Conservation (phyloP, 306 rosid species). For the Castanea crenata region DNA sequence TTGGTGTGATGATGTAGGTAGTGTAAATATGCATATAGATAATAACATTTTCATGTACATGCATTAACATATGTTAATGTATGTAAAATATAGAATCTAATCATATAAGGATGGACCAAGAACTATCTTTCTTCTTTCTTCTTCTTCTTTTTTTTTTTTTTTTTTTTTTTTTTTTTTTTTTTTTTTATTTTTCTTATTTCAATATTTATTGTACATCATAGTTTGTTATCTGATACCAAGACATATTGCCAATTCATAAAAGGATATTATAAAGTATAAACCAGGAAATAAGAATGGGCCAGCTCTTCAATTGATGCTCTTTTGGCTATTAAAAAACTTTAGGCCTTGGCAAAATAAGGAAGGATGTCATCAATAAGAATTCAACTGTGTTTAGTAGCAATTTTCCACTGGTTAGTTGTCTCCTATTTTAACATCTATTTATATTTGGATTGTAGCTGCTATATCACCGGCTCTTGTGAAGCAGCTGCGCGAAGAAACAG, state of each 20-base stretch:
- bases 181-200: neutral
- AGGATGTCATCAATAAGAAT: neutral
- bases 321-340: neutral
- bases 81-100: too few relatives aligned
- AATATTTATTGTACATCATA: neutral
- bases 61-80: neutral
- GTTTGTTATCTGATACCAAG: neutral
- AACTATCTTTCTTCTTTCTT: neutral
- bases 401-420: neutral
- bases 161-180: neutral
- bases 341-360: neutral
- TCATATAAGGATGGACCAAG: too few relatives aligned
- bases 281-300: constrained; percentile 7
- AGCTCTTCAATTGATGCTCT: neutral
- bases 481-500: constrained; percentile 94
- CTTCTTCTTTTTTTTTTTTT: neutral
- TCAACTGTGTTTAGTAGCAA: neutral
- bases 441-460: constrained; percentile 48
- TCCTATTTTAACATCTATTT: constrained; percentile 13
- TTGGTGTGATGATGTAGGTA: neutral
- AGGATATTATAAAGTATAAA: constrained; percentile 27
- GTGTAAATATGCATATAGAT: neutral
- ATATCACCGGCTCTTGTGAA: constrained; percentile 90
- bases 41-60: neutral
- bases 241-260: neutral